A percentile compares a stretch with the other conserved stretches of the same genome.
These are phyloP conservation scores for Pseudonitzschia multistriata DNA, from an alignment of 108 stramenopile species.

Conservation along the genomic window DNA sequence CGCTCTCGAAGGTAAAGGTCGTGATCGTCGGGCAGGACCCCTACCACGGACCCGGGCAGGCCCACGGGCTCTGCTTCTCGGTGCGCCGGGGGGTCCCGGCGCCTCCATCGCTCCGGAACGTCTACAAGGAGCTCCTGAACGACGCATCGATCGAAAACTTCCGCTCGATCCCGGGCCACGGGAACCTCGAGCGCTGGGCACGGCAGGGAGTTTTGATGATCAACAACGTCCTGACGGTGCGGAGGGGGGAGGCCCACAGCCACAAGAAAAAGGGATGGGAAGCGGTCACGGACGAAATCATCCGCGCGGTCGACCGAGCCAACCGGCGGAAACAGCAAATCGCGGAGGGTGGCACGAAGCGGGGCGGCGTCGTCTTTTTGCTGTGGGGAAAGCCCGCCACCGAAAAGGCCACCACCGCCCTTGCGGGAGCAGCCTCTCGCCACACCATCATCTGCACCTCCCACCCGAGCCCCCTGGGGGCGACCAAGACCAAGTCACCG, in stretches of 20 bases:
- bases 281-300: slow-evolving; percentile 87
- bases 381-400: slow-evolving; percentile 98
- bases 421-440: slow-evolving; percentile 1
- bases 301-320: slow-evolving; percentile 41
- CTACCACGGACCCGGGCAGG: slow-evolving; percentile 93
- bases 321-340: not conserved
- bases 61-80: slow-evolving; percentile 87
- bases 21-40: slow-evolving; percentile 99
- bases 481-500: slow-evolving; percentile 82
- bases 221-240: slow-evolving; percentile 96
- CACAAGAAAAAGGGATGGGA: slow-evolving; percentile 96
- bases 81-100: slow-evolving; percentile 72
- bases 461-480: slow-evolving; percentile 91
- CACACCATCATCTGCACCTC: slow-evolving; percentile 35
- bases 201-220: slow-evolving; percentile 96
- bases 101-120: slow-evolving; percentile 94
- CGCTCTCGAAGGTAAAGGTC: slow-evolving; percentile 72
- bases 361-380: slow-evolving; percentile 86
- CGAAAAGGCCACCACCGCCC: slow-evolving; percentile 44
- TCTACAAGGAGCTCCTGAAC: slow-evolving; percentile 79
- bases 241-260: slow-evolving; percentile 84
- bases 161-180: slow-evolving; percentile 58
- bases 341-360: slow-evolving; percentile 12
- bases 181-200: slow-evolving; percentile 82
- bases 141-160: slow-evolving; percentile 34